These are phyloP conservation scores for Halophytophthora polymorphica DNA, from an alignment of 352 stramenopile genomes.

Conservation along the genomic window DNA sequence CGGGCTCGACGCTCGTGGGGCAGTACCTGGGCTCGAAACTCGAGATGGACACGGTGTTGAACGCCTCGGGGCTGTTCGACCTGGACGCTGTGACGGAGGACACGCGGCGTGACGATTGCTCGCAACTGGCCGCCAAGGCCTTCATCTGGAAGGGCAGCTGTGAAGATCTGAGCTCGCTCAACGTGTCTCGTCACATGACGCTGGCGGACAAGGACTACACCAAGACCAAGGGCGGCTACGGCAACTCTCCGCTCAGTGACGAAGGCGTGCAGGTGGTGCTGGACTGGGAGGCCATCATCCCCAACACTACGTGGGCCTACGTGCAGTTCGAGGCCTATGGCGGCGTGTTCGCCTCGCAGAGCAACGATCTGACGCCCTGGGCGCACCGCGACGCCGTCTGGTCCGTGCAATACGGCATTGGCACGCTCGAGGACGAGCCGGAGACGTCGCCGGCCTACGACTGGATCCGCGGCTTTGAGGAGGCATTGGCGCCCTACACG, in stretches of 20 bases:
- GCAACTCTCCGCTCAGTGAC: constrained; percentile 35
- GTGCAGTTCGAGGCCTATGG: constrained; percentile 59
- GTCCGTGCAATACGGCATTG: constrained; percentile 47
- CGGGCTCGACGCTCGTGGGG: constrained; percentile 29
- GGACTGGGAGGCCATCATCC: constrained; percentile 31
- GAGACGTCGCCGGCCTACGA: constrained; percentile 30
- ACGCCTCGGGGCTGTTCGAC: constrained; percentile 32
- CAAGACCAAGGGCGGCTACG: constrained; percentile 52
- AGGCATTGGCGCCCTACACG: constrained; percentile 32
- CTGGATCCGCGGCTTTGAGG: constrained; percentile 41
- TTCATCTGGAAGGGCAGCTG: constrained; percentile 45
- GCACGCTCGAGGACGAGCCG: constrained; percentile 34
- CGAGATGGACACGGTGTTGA: constrained; percentile 34
- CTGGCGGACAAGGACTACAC: constrained; percentile 40
- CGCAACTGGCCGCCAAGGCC: constrained; percentile 43
- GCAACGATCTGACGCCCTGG: constrained; percentile 50
- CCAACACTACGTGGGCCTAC: constrained; percentile 36
- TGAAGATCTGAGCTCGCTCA: constrained; percentile 33
- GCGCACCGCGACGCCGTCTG: constrained; percentile 36
- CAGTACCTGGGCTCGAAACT: constrained; percentile 39
- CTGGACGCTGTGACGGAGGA: constrained; percentile 30
- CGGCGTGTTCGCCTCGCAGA: constrained; percentile 38
- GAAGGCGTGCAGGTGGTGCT: constrained; percentile 33
- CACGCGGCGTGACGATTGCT: constrained; percentile 41
- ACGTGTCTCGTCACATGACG: constrained; percentile 29